Evolutionary conservation across 306 rosid genomes (phyloP), one percentile per base, ranked within the genome.

Genomic region (Gleditsia sinensis): DNA sequence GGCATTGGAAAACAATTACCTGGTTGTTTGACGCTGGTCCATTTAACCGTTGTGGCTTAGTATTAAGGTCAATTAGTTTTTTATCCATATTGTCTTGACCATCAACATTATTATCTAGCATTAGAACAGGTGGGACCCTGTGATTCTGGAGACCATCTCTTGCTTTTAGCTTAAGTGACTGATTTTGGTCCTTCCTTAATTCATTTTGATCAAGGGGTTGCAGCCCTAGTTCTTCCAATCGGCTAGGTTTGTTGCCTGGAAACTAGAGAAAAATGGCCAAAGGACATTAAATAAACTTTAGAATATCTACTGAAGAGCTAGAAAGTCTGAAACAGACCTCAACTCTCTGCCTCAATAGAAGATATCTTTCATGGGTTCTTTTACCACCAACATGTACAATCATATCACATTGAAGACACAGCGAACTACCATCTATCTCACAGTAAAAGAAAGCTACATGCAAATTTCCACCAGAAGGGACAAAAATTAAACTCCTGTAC

Each of bases 371-470:
- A 39, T 89, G 95, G 34, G 92, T 87, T 81, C 92, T 82, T 83
- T 89, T 89, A 65, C 95, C 92, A 58, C 95, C 92, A 32, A 89
- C 92, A 80, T 89, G 95, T 19, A 83, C 95, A 30, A 75, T 78
- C 92, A 85, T 89, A 72, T 89, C 95, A 9, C 95, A 89, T 78
- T 89, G 95, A 69, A 89, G 82, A 81, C 95, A 89, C 74, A 89
- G 83, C 53, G 95, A 89, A 83, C 87, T 89, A 56, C 92, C 95
- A 49, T 89, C 95, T 77, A 81, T 60, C 86, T 85, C 92, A 77
- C 95, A 89, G 86, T 83, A 89, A 85, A 89, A 89, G 88, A 89
- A 89, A 78, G 90, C 95, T 89, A 69, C 83, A 79, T 14, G 71
- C 75, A 79, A 64, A 69, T 75, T 82, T 46, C 53, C 42, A 69